A percentile compares a stretch with the other conserved stretches of the same genome.
Evolutionary conservation across 1,284 basidiomycete genomes (phyloP).

Genomic region (Sporisorium exsertum): DNA sequence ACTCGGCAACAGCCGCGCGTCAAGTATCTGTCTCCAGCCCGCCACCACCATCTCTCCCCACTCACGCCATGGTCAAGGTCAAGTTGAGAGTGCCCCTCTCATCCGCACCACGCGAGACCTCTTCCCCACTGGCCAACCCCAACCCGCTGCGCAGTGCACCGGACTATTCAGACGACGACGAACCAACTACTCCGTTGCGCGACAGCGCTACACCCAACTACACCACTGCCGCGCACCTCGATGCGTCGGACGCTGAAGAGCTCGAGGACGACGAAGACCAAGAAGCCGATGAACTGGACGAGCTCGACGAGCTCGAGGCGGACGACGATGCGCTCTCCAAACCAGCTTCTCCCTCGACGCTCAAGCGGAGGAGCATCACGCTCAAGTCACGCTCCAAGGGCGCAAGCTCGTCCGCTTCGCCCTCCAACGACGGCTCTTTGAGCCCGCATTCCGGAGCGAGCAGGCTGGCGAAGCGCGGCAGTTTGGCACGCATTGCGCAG

Average conservation of each 20-base stretch:
- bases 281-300: conserved; percentile 46
- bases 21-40: neutral
- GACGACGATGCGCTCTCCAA: conserved; percentile 23
- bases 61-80: conserved; percentile 42
- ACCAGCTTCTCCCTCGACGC: conserved; percentile 16
- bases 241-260: conserved; percentile 20
- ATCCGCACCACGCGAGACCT: conserved; percentile 45
- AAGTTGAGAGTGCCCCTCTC: conserved; percentile 53
- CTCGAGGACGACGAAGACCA: conserved; percentile 28
- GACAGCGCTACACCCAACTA: conserved; percentile 3
- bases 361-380: conserved; percentile 41
- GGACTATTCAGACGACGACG: conserved; percentile 46
- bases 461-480: conserved; percentile 23
- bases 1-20: neutral
- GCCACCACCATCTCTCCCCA: neutral
- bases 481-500: conserved; percentile 26
- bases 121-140: conserved; percentile 42
- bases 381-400: conserved; percentile 36
- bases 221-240: neutral
- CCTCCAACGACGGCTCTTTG: conserved; percentile 33
- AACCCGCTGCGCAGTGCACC: conserved; percentile 40
- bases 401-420: conserved; percentile 27
- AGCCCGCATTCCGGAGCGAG: conserved; percentile 24
- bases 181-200: conserved; percentile 9
- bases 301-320: conserved; percentile 45